Conservation (phyloP, 768 basidiomycete genomes). For the Serendipita sp. region DNA sequence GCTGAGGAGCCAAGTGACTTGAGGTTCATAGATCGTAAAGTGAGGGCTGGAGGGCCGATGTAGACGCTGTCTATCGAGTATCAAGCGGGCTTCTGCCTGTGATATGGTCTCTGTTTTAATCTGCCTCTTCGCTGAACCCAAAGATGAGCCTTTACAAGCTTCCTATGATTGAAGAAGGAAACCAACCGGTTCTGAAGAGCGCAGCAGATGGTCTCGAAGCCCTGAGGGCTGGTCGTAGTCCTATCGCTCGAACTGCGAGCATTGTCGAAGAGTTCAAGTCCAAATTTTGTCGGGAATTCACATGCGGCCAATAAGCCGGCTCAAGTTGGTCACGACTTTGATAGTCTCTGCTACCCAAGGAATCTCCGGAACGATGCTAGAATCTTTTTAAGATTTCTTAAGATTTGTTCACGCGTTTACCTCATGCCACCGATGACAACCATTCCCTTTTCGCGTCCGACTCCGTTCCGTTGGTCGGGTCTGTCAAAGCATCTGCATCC, state of each 20-base stretch:
- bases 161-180: slow-evolving; percentile 16
- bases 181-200: slow-evolving; percentile 19
- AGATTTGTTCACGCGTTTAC: neutral
- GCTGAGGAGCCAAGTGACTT: slow-evolving; percentile 79
- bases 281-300: neutral
- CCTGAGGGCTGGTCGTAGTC: slow-evolving; percentile 38
- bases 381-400: neutral
- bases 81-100: slow-evolving; percentile 37
- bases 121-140: slow-evolving; percentile 22
- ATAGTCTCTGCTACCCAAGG: neutral
- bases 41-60: slow-evolving; percentile 86
- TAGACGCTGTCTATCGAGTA: slow-evolving; percentile 78
- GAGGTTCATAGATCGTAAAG: slow-evolving; percentile 91
- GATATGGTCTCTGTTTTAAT: slow-evolving; percentile 53
- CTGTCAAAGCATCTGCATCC: neutral
- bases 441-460: neutral
- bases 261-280: slow-evolving; percentile 13
- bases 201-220: slow-evolving; percentile 28
- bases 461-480: neutral
- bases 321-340: neutral
- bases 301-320: neutral
- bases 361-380: neutral
- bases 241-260: slow-evolving; percentile 32
- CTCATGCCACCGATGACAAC: neutral
- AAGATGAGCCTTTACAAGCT: slow-evolving; percentile 28